These are phyloP conservation scores for Dacryopinax spathularia DNA, from an alignment of 768 basidiomycete genomes.

Conservation along the genomic window DNA sequence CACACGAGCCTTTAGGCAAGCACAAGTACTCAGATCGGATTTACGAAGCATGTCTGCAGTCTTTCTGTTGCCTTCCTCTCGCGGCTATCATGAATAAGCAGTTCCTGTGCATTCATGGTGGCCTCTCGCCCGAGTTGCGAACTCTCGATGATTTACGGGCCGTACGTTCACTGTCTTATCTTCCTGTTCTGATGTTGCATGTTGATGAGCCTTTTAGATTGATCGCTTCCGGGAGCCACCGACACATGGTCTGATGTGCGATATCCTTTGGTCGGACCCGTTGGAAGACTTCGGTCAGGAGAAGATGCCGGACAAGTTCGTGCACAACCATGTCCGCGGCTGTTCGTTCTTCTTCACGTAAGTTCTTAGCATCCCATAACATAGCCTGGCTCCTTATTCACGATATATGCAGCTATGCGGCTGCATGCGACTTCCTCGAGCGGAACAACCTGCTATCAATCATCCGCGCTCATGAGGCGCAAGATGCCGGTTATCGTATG, in stretches of 20 bases:
- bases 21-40: constrained; percentile 96
- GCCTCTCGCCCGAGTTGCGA: constrained; percentile 85
- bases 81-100: constrained; percentile 99
- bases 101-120: constrained; percentile 96
- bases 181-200: constrained; percentile 3
- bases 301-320: constrained; percentile 75
- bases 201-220: constrained; percentile 37
- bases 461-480: constrained; percentile 95
- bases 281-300: constrained; percentile 94
- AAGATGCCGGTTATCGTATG: constrained; percentile 98
- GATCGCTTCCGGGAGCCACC: constrained; percentile 98
- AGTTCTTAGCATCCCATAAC: constrained; percentile 24
- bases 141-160: constrained; percentile 87
- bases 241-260: constrained; percentile 94
- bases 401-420: constrained; percentile 56
- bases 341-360: constrained; percentile 97
- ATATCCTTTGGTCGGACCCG: constrained; percentile 96
- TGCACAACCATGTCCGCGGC: constrained; percentile 93
- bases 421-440: constrained; percentile 93
- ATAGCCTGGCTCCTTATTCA: neutral
- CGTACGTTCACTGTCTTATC: constrained; percentile 38
- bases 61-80: constrained; percentile 86
- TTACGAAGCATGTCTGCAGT: constrained; percentile 96
- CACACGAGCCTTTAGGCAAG: constrained; percentile 46
- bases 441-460: constrained; percentile 92